Base-by-base conservation (phyloP, 306 rosid species). In the Sicyos edulis region DNA sequence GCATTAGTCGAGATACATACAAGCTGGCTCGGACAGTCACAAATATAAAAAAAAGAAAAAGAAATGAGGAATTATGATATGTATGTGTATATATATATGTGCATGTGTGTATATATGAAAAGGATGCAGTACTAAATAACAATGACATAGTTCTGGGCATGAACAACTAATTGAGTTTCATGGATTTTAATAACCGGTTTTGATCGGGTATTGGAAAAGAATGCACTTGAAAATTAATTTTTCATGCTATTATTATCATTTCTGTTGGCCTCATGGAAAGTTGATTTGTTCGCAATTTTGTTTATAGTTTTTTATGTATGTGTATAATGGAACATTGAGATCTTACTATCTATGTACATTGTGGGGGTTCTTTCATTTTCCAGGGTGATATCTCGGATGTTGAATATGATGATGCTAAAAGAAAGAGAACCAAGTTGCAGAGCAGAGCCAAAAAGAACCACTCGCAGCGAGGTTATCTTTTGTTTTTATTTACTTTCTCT, bases 321-420 rank as follows among this genome's bases (percentile, higher is more conserved):
- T 67, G 7, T 44, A 17, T 17, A 21, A 56, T 12, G 8, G 71
- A 14, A 11, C 54, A 44, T 42, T 44, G 54, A 20, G 40, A 64
- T 45, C 55, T 47, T 20, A 67, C 42, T 3, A 13, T 47, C 50
- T 47, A 21, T 67, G 20, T 22, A 21, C 14, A 45, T 9, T 68
- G n/a, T 66, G 72, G 57, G 57, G 51, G 12, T n/a, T 40, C 37
- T 17, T 70, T 9, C 34, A 54, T 77, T 58, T 59, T 72, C 70
- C 82, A 93, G 99, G 96, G 82, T 44, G 92, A 87, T 50, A 85
- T 88, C 70, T 87, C 87, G 0, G 96, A 93, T 75, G 63, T 86
- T 42, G 79, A 85, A 6, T 21, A 83, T 71, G 82, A 83, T 71
- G 82, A 80, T 81, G 79, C 17, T 44, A 83, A 73, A 74, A 62